phyloP scores from a whole-genome alignment of 495 filamentous ascomycete genomes.

The Geopyxis carbonaria region DNA sequence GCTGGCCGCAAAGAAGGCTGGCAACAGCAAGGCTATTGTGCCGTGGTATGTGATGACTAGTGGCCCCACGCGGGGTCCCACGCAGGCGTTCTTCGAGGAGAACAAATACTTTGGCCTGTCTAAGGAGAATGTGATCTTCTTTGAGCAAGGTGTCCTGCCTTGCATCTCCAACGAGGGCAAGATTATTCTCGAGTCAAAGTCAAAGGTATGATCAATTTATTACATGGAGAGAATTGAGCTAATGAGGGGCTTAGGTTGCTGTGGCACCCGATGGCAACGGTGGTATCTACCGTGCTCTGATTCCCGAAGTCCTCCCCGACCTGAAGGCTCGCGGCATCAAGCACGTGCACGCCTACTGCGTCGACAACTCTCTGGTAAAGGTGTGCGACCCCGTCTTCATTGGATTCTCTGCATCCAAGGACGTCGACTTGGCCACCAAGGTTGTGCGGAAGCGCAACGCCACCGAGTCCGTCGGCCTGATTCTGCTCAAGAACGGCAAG shows the following conservation, averaged over 20 bases:
- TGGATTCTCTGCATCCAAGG: constrained; percentile 72
- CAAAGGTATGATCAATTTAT: constrained; percentile 38
- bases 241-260: constrained; percentile 39
- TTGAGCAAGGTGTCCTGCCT: constrained; percentile 92
- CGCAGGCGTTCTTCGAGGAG: constrained; percentile 80
- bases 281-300: constrained; percentile 84
- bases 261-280: constrained; percentile 98
- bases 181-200: constrained; percentile 82
- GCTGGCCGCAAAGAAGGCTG: constrained; percentile 55
- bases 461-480: constrained; percentile 89
- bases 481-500: constrained; percentile 84
- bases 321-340: constrained; percentile 78
- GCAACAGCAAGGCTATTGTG: constrained; percentile 50
- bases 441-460: constrained; percentile 96
- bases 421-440: constrained; percentile 95
- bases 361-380: constrained; percentile 97
- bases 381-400: constrained; percentile 94
- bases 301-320: constrained; percentile 69
- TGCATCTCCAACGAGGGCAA: constrained; percentile 97
- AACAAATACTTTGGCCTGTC: constrained; percentile 78
- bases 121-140: constrained; percentile 73
- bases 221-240: not conserved
- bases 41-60: constrained; percentile 99
- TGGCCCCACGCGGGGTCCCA: constrained; percentile 82
- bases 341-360: constrained; percentile 95